These are phyloP conservation scores for Euphrasia confusa DNA, from an alignment of 257 asterid species.

Conservation along the genomic window DNA sequence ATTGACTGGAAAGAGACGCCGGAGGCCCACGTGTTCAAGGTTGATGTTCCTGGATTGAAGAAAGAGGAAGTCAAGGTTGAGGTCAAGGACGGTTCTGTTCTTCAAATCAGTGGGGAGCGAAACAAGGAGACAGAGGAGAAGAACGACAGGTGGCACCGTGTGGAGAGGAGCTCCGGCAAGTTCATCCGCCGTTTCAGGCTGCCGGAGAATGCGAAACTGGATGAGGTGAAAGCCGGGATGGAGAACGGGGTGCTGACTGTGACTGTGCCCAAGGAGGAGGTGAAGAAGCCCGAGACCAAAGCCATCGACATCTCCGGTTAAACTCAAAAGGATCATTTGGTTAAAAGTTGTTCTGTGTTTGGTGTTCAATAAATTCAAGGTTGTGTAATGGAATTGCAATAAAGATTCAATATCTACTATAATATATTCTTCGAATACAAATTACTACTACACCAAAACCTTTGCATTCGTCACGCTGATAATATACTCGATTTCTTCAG, in stretches of 20 bases:
- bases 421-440: too few relatives aligned
- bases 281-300: slow-evolving; percentile 27
- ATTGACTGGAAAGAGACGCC: too few relatives aligned
- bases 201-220: background rate
- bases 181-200: slow-evolving; percentile 2
- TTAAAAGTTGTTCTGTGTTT: too few relatives aligned
- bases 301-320: slow-evolving; percentile 28
- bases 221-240: slow-evolving; percentile 17
- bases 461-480: slow-evolving; percentile 51
- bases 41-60: background rate
- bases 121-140: background rate
- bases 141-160: background rate
- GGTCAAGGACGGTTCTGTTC: background rate
- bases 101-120: background rate
- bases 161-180: background rate
- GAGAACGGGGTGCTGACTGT: slow-evolving; percentile 30
- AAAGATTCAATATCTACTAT: too few relatives aligned
- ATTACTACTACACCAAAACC: slow-evolving; percentile 18
- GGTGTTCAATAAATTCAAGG: too few relatives aligned
- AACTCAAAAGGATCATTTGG: background rate
- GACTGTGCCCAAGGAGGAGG: slow-evolving; percentile 27
- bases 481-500: slow-evolving; percentile 78
- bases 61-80: slow-evolving; percentile 1
- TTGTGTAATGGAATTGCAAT: too few relatives aligned
- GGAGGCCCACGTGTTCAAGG: background rate